Conservation (phyloP, 225 moss, liverwort and hornwort species). For the Lunularia cruciata region DNA sequence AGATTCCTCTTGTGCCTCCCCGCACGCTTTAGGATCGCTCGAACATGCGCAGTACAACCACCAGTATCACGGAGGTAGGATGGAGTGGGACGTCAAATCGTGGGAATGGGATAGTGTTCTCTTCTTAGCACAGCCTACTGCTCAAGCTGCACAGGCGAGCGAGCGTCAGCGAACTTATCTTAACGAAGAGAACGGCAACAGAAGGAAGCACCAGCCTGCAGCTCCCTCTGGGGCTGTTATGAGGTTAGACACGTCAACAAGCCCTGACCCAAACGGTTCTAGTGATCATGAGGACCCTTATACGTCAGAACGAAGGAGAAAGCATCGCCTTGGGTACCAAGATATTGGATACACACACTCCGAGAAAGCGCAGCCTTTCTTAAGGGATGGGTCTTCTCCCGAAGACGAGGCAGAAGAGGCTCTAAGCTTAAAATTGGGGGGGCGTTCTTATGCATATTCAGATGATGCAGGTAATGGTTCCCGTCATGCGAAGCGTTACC, state of each 20-base stretch:
- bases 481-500: slow-evolving; percentile 68
- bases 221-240: slow-evolving; percentile 33
- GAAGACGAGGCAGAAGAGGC: slow-evolving; percentile 69
- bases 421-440: slow-evolving; percentile 78
- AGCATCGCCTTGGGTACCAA: slow-evolving; percentile 38
- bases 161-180: slow-evolving; percentile 40
- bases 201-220: slow-evolving; percentile 15
- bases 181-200: slow-evolving; percentile 35
- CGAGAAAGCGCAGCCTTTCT: slow-evolving; percentile 57
- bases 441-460: slow-evolving; percentile 54
- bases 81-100: slow-evolving; percentile 62
- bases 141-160: slow-evolving; percentile 28
- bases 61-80: slow-evolving; percentile 31
- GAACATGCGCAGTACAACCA: slow-evolving; percentile 24
- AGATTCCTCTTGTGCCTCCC: slow-evolving; percentile 39
- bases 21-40: slow-evolving; percentile 36
- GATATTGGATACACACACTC: slow-evolving; percentile 52
- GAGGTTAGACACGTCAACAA: slow-evolving; percentile 45
- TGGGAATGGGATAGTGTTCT: slow-evolving; percentile 75
- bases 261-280: slow-evolving; percentile 45
- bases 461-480: slow-evolving; percentile 60
- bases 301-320: slow-evolving; percentile 43
- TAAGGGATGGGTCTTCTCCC: slow-evolving; percentile 67
- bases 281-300: slow-evolving; percentile 65
- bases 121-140: slow-evolving; percentile 67